These are phyloP conservation scores for Ogataea philodendri DNA, from an alignment of 805 yeast genomes.

Conservation along the genomic window DNA sequence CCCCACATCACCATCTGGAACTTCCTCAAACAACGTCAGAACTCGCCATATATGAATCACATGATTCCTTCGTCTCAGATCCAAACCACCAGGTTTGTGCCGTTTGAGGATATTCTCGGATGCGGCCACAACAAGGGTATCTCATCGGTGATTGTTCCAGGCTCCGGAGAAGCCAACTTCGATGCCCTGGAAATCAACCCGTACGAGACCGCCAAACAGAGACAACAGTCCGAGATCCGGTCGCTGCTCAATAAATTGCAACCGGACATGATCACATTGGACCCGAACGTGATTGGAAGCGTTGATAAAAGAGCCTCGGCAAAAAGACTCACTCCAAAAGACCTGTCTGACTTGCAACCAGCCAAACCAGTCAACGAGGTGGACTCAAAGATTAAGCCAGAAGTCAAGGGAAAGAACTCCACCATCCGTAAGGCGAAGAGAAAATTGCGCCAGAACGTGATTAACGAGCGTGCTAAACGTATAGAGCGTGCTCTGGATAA, in stretches of 20 bases:
- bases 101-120: conserved; percentile 95
- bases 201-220: conserved; percentile 84
- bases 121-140: conserved; percentile 79
- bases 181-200: conserved; percentile 95
- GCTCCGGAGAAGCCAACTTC: conserved; percentile 96
- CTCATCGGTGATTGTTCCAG: conserved; percentile 87
- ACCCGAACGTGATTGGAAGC: conserved; percentile 83
- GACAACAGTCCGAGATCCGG: conserved; percentile 91
- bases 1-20: conserved; percentile 95
- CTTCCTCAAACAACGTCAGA: conserved; percentile 62
- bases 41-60: conserved; percentile 90
- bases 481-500: conserved; percentile 68
- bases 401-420: conserved; percentile 77
- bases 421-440: conserved; percentile 76
- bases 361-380: conserved; percentile 38
- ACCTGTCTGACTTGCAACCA: conserved; percentile 43
- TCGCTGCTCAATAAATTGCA: conserved; percentile 79
- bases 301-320: conserved; percentile 69
- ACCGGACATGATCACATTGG: conserved; percentile 89
- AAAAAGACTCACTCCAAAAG: conserved; percentile 62
- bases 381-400: conserved; percentile 61
- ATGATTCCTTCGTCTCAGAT: conserved; percentile 74
- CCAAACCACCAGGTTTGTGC: conserved; percentile 71
- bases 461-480: conserved; percentile 80
- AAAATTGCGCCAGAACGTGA: conserved; percentile 79